Base-by-base conservation (phyloP, 2,329 filamentous ascomycete species). In the Botrytis galanthina region DNA sequence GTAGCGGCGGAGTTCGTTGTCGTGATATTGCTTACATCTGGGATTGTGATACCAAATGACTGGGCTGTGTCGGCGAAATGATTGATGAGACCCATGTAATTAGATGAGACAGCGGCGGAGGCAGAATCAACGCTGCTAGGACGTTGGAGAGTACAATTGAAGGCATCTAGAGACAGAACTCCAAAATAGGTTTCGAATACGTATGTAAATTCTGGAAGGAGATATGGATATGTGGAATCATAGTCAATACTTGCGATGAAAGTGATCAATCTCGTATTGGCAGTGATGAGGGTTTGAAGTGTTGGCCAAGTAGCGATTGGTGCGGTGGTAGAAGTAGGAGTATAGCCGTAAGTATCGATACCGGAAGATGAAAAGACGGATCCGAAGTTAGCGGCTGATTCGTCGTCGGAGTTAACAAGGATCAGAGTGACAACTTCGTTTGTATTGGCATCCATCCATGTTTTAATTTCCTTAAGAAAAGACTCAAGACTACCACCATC, bases 171-270 rank as follows among this genome's bases (percentile, higher is more conserved):
- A 14, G 85, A 84, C 4, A 86, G 87, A 70, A 92, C 88, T 68
- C 93, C 88, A 81, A 87, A 95, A 16, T 86, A 81, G 59, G 91
- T 95, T 82, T 95, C 93, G 82, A 93, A 95, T 73, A 94, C 83
- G 83, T 88, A 88, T 74, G 83, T 82, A 81, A 90, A 92, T 81
- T 92, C 87, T 81, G 87, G 83, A 75, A 92, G 84, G 16, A 93
- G 84, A 81, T 89, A 91, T 0, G 89, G 86, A 74, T 86, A 83
- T 12, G 81, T 77, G 18, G 82, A 57, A 64, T 83, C 81, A 75
- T 83, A 77, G 20, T 82, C 80, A 72, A 87, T 83, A 75, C 86
- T 87, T 26, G 91, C 90, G 74, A 94, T 84, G 77, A 94, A 94
- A 63, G 88, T 87, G 77, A 95, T 87, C 6, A 95, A 83, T 3